phyloP scores from a whole-genome alignment of 208 protist species.

The Crithidia sp. region DNA sequence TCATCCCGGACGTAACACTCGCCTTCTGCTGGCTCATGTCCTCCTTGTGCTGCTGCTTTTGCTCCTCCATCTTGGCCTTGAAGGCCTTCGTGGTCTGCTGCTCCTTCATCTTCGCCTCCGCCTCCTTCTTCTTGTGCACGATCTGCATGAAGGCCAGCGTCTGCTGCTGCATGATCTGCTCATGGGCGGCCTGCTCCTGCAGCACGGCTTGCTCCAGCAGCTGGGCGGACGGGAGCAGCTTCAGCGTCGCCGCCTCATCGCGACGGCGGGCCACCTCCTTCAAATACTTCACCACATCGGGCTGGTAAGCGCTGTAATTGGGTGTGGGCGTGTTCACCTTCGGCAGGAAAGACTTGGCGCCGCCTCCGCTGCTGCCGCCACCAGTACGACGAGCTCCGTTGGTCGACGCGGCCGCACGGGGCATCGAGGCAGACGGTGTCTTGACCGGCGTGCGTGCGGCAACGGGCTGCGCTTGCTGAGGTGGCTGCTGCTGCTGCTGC shows the following conservation, averaged over 20 bases:
- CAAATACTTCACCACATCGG: slow-evolving; percentile 60
- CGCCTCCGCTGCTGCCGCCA: too few species aligned
- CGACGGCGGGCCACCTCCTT: slow-evolving; percentile 58
- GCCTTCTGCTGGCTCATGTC: slow-evolving; percentile 54
- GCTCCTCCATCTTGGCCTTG: slow-evolving; percentile 50
- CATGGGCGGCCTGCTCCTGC: slow-evolving; percentile 55
- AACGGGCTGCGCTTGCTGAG: not conserved
- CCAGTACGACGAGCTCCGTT: slow-evolving; percentile 3
- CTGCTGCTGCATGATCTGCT: slow-evolving; percentile 60
- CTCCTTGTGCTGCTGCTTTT: slow-evolving; percentile 61
- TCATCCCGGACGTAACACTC: slow-evolving; percentile 28
- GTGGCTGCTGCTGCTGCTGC: not conserved
- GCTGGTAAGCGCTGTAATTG: slow-evolving; percentile 29
- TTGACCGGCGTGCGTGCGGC: not conserved
- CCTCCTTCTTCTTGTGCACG: slow-evolving; percentile 53
- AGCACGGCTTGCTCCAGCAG: slow-evolving; percentile 57
- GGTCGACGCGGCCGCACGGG: slow-evolving; percentile 13
- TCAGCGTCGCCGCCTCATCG: slow-evolving; percentile 53
- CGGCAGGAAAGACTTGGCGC: slow-evolving; percentile 24
- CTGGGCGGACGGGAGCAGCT: slow-evolving; percentile 66
- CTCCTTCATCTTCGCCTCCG: slow-evolving; percentile 50
- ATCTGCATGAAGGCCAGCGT: slow-evolving; percentile 41
- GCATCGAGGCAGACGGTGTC: slow-evolving; percentile 2
- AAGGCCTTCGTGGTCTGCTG: slow-evolving; percentile 23
- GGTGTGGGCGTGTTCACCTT: slow-evolving; percentile 13